Evolutionary conservation across 495 filamentous ascomycete species (phyloP).

Genomic region (Penicillium paradoxum): DNA sequence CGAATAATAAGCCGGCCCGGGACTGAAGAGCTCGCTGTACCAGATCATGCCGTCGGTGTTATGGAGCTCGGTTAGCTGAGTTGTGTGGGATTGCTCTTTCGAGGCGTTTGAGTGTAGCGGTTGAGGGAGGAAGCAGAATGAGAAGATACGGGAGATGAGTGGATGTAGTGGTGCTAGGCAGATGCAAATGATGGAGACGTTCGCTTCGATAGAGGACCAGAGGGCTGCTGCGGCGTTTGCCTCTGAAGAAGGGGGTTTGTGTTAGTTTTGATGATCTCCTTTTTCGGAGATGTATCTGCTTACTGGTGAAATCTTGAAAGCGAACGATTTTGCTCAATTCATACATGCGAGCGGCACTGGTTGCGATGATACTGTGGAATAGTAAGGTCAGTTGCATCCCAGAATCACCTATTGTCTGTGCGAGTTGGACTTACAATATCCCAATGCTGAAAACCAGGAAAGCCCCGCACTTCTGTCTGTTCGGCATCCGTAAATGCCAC

Average conservation of each 20-base stretch:
- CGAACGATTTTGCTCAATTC: constrained; percentile 17
- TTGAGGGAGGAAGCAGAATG: constrained; percentile 32
- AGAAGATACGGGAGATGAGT: constrained; percentile 66
- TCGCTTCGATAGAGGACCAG: constrained; percentile 83
- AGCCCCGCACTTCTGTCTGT: constrained; percentile 37
- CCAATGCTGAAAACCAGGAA: constrained; percentile 44
- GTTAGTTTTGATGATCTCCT: not conserved
- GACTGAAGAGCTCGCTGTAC: constrained; percentile 19
- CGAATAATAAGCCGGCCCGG: constrained; percentile 18
- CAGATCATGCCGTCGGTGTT: constrained; percentile 16
- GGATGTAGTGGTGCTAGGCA: constrained; percentile 81
- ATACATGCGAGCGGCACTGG: constrained; percentile 29
- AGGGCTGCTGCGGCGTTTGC: constrained; percentile 46
- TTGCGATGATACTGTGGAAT: constrained; percentile 33
- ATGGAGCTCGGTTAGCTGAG: constrained; percentile 1
- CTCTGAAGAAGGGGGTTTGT: constrained; percentile 12
- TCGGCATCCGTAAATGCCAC: constrained; percentile 35
- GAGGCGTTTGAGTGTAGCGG: constrained; percentile 15
- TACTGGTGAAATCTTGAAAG: constrained; percentile 23
- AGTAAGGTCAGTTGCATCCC: not conserved
- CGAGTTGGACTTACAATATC: constrained; percentile 38
- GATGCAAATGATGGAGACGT: constrained; percentile 74
- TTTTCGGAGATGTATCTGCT: not conserved
- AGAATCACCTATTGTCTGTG: not conserved
- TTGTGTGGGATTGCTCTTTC: constrained; percentile 11